phyloP scores from a whole-genome alignment of 2,329 filamentous ascomycete genomes.

The Colletotrichum sidae region DNA sequence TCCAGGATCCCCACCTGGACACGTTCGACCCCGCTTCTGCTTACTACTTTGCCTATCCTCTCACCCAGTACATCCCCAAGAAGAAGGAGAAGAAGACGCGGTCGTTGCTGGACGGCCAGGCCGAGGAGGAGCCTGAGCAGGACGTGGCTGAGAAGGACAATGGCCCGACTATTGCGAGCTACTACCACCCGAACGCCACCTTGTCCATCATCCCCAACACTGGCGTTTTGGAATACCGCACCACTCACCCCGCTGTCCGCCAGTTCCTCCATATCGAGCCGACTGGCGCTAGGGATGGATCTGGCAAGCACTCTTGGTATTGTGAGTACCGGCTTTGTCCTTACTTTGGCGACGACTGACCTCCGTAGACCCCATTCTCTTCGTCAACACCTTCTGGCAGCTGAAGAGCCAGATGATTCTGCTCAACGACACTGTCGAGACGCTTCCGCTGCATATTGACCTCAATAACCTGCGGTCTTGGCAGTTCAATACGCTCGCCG shows the following conservation, averaged over 20 bases:
- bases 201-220: slow-evolving; percentile 87
- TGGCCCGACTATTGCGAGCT: slow-evolving; percentile 81
- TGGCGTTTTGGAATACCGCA: slow-evolving; percentile 75
- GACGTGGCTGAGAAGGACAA: slow-evolving; percentile 63
- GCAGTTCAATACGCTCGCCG: slow-evolving; percentile 89
- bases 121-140: slow-evolving; percentile 63
- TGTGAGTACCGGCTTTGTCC: slow-evolving; percentile 52
- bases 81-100: slow-evolving; percentile 91
- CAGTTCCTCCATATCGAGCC: slow-evolving; percentile 84
- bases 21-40: slow-evolving; percentile 81
- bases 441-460: slow-evolving; percentile 84
- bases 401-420: slow-evolving; percentile 90
- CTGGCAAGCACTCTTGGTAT: slow-evolving; percentile 93
- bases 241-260: slow-evolving; percentile 78
- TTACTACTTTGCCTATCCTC: slow-evolving; percentile 84
- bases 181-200: slow-evolving; percentile 96
- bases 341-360: slow-evolving; percentile 7
- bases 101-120: slow-evolving; percentile 77
- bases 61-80: slow-evolving; percentile 91
- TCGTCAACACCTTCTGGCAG: slow-evolving; percentile 98
- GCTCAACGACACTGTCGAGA: slow-evolving; percentile 88
- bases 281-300: slow-evolving; percentile 83
- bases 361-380: slow-evolving; percentile 78
- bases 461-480: slow-evolving; percentile 85
- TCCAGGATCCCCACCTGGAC: slow-evolving; percentile 79